Evolutionary conservation across 805 yeast species (phyloP).

Genomic region (Sugiyamaella qingdaonensis): DNA sequence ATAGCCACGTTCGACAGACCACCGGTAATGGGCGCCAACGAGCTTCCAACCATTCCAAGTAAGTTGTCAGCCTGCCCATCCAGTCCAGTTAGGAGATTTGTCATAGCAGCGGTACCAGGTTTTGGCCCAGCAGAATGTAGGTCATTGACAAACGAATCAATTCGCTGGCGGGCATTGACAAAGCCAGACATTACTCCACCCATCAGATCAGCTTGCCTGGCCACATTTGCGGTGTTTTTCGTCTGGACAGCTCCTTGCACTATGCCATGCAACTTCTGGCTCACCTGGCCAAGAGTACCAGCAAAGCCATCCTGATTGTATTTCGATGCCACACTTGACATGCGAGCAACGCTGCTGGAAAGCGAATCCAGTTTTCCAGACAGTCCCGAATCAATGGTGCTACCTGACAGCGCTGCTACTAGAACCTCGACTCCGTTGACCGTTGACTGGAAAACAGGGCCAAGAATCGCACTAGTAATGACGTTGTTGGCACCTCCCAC

Average conservation of each 20-base stretch:
- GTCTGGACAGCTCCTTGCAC: background rate
- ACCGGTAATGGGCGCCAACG: constrained; percentile 23
- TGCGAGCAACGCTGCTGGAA: constrained; percentile 1
- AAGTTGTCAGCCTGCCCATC: constrained; percentile 34
- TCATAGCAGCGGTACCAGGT: constrained; percentile 18
- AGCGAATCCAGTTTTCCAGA: background rate
- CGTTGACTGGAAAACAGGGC: constrained; percentile 9
- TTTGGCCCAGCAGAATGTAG: constrained; percentile 6
- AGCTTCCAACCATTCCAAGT: constrained; percentile 21
- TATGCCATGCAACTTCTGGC: constrained; percentile 6
- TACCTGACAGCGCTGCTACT: background rate
- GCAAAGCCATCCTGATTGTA: constrained; percentile 8
- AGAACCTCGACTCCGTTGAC: constrained; percentile 9
- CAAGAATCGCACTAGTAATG: constrained; percentile 5
- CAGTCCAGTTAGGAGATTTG: constrained; percentile 28
- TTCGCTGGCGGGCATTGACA: constrained; percentile 20
- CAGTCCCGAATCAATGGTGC: constrained; percentile 4
- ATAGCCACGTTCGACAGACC: constrained; percentile 27
- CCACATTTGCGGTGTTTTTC: background rate
- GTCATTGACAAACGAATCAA: constrained; percentile 11
- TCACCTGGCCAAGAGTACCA: constrained; percentile 7
- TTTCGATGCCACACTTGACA: constrained; percentile 5
- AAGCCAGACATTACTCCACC: constrained; percentile 17
- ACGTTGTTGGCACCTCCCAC: constrained; percentile 1
- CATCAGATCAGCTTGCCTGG: constrained; percentile 6